Conservation (phyloP, 306 rosid genomes). For the Prunus mira region DNA sequence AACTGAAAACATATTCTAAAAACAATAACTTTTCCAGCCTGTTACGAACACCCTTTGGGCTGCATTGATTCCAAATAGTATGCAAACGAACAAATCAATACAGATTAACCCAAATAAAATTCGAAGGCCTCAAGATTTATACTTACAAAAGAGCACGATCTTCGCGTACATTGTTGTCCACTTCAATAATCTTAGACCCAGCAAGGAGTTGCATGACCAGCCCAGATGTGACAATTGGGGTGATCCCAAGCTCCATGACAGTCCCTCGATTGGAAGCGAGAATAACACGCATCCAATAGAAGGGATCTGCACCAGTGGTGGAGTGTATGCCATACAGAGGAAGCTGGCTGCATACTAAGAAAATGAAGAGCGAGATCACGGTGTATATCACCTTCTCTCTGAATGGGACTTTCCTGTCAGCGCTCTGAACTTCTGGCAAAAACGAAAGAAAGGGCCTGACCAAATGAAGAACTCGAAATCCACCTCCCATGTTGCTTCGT, state of each 20-base stretch:
- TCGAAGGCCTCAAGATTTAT: neutral
- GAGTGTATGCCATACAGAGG: slow-evolving; percentile 96
- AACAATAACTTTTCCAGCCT: neutral
- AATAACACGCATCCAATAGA: slow-evolving; percentile 95
- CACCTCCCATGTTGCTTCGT: slow-evolving; percentile 72
- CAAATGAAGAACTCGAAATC: slow-evolving; percentile 91
- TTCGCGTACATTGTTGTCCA: slow-evolving; percentile 92
- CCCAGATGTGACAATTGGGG: slow-evolving; percentile 92
- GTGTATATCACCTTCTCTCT: slow-evolving; percentile 96
- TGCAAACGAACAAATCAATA: neutral
- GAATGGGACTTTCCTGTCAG: slow-evolving; percentile 82
- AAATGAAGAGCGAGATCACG: slow-evolving; percentile 79
- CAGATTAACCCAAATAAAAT: neutral
- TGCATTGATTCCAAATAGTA: neutral
- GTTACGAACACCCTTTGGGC: neutral
- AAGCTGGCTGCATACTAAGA: slow-evolving; percentile 91
- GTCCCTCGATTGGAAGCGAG: slow-evolving; percentile 95
- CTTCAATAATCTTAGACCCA: slow-evolving; percentile 86
- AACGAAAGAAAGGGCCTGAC: slow-evolving; percentile 89
- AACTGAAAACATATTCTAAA: neutral
- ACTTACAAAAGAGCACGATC: slow-evolving; percentile 94
- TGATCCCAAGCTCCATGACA: slow-evolving; percentile 95
- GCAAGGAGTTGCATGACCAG: slow-evolving; percentile 90
- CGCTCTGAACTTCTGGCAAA: slow-evolving; percentile 90
- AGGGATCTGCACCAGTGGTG: slow-evolving; percentile 92